These are phyloP conservation scores for Magnusiomyces sp. DNA, from an alignment of 1,139 yeast species.

Conservation along the genomic window DNA sequence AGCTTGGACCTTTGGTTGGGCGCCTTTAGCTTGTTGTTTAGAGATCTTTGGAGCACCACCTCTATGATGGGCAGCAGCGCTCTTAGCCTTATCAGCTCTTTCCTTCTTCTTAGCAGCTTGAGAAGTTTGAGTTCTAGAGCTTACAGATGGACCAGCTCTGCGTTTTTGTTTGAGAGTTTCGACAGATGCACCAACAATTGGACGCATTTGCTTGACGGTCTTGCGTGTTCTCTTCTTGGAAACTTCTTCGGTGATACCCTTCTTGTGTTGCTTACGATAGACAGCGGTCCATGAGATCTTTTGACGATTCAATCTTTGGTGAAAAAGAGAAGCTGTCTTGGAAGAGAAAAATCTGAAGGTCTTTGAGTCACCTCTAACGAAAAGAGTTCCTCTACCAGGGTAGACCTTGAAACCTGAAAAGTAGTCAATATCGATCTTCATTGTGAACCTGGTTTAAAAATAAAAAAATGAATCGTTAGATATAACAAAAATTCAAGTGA, in stretches of 20 bases:
- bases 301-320: constrained; percentile 99
- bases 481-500: background rate
- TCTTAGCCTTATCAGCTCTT: constrained; percentile 77
- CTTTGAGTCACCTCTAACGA: constrained; percentile 99
- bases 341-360: constrained; percentile 98
- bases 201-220: constrained; percentile 98
- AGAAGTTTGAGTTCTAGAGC: constrained; percentile 95
- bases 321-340: constrained; percentile 96
- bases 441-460: constrained; percentile 33
- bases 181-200: constrained; percentile 97
- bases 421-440: constrained; percentile 99
- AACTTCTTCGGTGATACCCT: constrained; percentile 98
- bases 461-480: background rate
- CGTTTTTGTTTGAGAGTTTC: constrained; percentile 98
- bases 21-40: constrained; percentile 36
- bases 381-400: constrained; percentile 99
- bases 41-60: constrained; percentile 68
- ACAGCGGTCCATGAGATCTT: constrained; percentile 99
- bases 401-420: constrained; percentile 99
- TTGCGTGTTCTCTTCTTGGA: constrained; percentile 96
- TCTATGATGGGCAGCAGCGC: constrained; percentile 54
- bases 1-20: constrained; percentile 65
- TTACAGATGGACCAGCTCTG: constrained; percentile 85
- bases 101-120: constrained; percentile 89
- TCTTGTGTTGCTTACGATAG: constrained; percentile 99